Conservation (phyloP, 768 basidiomycete species). For the Podaxis sp. region DNA sequence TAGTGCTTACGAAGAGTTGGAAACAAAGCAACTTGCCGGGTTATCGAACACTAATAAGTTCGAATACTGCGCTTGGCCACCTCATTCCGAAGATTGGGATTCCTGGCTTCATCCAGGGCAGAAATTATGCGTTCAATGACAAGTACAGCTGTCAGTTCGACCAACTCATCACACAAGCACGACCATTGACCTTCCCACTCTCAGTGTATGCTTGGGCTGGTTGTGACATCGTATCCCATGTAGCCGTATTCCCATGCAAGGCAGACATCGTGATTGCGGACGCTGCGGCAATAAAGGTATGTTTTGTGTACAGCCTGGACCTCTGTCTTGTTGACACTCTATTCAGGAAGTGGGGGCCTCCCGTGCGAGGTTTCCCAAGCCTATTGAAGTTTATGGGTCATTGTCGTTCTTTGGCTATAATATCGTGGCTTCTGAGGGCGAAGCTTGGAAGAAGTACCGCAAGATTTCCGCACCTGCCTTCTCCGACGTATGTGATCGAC, state of each 20-base stretch:
- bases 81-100: neutral
- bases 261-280: constrained; percentile 33
- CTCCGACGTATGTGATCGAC: constrained; percentile 43
- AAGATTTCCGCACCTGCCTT: constrained; percentile 64
- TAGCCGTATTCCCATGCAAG: constrained; percentile 16
- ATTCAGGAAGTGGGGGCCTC: constrained; percentile 48
- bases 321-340: neutral
- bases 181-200: neutral
- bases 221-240: constrained; percentile 10
- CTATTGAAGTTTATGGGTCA: constrained; percentile 41
- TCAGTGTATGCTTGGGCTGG: constrained; percentile 6
- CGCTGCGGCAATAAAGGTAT: constrained; percentile 38
- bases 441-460: constrained; percentile 64
- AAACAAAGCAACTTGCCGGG: constrained; percentile 4
- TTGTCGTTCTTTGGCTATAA: constrained; percentile 57
- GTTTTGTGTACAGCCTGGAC: neutral
- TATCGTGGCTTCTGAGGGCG: constrained; percentile 62
- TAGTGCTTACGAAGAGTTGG: neutral
- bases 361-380: constrained; percentile 56
- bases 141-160: neutral
- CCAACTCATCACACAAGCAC: neutral
- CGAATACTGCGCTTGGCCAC: neutral
- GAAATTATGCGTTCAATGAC: constrained; percentile 3
- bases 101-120: neutral
- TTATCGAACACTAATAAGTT: constrained; percentile 1